Percentiles rank a stretch among this genome's conserved stretches.
phyloP scores from a whole-genome alignment of 495 filamentous ascomycete genomes.

The Podospora bellae-mahoneyi region DNA sequence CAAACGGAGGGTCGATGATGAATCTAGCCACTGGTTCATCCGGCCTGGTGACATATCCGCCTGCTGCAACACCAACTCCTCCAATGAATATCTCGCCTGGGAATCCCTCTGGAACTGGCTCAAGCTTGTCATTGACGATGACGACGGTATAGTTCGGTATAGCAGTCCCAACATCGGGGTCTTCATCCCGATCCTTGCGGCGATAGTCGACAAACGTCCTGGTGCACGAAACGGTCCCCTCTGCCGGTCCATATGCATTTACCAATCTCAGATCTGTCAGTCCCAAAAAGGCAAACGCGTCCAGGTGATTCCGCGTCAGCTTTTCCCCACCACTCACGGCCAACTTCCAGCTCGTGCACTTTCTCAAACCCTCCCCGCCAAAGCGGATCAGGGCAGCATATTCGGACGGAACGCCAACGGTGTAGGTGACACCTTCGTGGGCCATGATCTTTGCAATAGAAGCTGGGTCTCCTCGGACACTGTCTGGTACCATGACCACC shows the following conservation, averaged over 20 bases:
- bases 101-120: conserved; percentile 34
- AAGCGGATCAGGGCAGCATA: conserved; percentile 12
- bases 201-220: background rate
- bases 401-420: conserved; percentile 22
- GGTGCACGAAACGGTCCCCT: conserved; percentile 8
- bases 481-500: conserved; percentile 14
- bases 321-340: conserved; percentile 19
- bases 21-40: conserved; percentile 29
- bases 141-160: conserved; percentile 34
- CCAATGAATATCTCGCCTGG: conserved; percentile 32
- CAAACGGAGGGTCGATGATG: conserved; percentile 6
- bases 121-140: conserved; percentile 39
- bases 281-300: conserved; percentile 5
- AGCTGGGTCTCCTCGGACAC: conserved; percentile 13
- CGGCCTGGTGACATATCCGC: conserved; percentile 26
- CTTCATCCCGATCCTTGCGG: background rate
- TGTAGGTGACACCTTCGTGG: conserved; percentile 17
- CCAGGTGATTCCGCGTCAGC: background rate
- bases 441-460: conserved; percentile 17
- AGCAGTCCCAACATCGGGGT: background rate
- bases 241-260: conserved; percentile 27
- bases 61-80: conserved; percentile 24
- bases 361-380: conserved; percentile 4
- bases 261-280: conserved; percentile 13
- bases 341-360: background rate